phyloP scores from a whole-genome alignment of 2,329 filamentous ascomycete genomes.

The Colletotrichum orbiculare region DNA sequence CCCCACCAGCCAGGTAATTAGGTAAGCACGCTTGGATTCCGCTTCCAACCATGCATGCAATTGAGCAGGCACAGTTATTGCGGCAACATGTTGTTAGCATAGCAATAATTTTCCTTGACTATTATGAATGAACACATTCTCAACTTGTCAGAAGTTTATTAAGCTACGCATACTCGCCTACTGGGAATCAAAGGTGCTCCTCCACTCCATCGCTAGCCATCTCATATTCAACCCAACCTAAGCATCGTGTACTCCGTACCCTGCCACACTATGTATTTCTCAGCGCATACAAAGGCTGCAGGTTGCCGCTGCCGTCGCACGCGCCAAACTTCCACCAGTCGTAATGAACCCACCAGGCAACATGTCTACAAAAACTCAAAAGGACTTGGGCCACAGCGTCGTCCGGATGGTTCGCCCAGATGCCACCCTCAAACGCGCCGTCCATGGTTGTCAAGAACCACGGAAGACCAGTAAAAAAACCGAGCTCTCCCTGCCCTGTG shows the following conservation, averaged over 20 bases:
- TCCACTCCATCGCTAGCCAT: too few species aligned
- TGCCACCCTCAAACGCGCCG: slow-evolving; percentile 39
- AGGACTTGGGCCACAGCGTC: too few species aligned
- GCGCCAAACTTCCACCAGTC: slow-evolving; percentile 43
- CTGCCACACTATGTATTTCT: slow-evolving; percentile 9
- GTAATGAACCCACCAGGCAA: slow-evolving; percentile 39
- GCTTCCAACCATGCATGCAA: too few species aligned
- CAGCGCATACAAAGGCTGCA: slow-evolving; percentile 42
- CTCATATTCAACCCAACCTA: too few species aligned
- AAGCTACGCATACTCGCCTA: too few species aligned
- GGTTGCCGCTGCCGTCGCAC: slow-evolving; percentile 38
- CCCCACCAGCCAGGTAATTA: slow-evolving; percentile 14
- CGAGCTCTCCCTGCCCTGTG: slow-evolving; percentile 37
- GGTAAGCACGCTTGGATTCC: slow-evolving; percentile 7
- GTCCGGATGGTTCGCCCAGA: slow-evolving; percentile 45
- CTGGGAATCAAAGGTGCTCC: too few species aligned
- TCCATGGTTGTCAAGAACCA: slow-evolving; percentile 39
- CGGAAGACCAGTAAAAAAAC: slow-evolving; percentile 36
- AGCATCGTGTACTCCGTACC: too few species aligned
- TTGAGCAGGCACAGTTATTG: too few species aligned
- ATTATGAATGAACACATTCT: too few species aligned
- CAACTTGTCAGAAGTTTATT: too few species aligned
- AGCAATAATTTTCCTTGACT: too few species aligned
- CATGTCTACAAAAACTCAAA: slow-evolving; percentile 23
- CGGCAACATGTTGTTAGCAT: too few species aligned